Conservation (phyloP, 495 filamentous ascomycete species). For the Xylaria venustula region DNA sequence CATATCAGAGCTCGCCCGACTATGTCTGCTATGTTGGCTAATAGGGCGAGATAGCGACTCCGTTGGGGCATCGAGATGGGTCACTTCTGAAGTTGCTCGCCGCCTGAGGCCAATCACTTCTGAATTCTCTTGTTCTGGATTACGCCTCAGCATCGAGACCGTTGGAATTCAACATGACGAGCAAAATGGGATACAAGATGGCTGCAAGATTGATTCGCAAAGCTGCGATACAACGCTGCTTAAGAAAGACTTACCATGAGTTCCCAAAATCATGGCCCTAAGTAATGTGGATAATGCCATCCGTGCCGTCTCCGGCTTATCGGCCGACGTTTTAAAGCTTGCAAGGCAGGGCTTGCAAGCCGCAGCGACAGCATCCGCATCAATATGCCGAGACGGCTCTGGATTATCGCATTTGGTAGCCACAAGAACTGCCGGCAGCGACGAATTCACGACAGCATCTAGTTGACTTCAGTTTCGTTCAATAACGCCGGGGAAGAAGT, state of each 20-base stretch:
- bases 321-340: slow-evolving; percentile 68
- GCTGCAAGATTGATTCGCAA: background rate
- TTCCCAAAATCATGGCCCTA: slow-evolving; percentile 60
- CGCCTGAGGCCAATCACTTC: slow-evolving; percentile 24
- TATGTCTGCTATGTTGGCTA: slow-evolving; percentile 57
- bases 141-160: background rate
- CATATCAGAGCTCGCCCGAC: slow-evolving; percentile 64
- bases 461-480: slow-evolving; percentile 20
- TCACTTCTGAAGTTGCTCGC: slow-evolving; percentile 48
- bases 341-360: slow-evolving; percentile 61
- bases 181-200: background rate
- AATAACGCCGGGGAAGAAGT: background rate
- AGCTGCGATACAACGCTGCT: background rate
- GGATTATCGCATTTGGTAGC: slow-evolving; percentile 82
- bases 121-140: slow-evolving; percentile 20
- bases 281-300: slow-evolving; percentile 77
- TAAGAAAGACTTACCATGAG: slow-evolving; percentile 58
- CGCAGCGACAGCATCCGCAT: slow-evolving; percentile 59
- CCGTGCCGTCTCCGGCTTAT: slow-evolving; percentile 69
- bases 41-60: slow-evolving; percentile 47
- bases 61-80: slow-evolving; percentile 49
- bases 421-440: slow-evolving; percentile 72
- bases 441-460: slow-evolving; percentile 69
- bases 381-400: slow-evolving; percentile 55
- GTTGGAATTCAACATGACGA: background rate